Evolutionary conservation across 305 asterid genomes (phyloP), one percentile per base, ranked within the genome.

Genomic region (Galium porrigens): DNA sequence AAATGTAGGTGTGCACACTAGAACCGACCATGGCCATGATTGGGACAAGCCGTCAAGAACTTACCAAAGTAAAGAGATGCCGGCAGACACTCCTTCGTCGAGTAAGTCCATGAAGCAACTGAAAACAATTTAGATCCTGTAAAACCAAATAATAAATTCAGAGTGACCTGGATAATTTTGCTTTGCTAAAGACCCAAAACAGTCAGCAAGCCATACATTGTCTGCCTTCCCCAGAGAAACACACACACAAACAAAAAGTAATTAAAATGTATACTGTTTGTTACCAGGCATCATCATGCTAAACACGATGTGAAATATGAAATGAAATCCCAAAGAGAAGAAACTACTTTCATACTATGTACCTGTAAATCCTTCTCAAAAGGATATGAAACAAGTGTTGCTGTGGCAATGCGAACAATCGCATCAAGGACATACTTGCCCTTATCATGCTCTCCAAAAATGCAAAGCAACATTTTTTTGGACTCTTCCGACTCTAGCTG

Each of bases 311-410:
- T 52, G 36, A 32, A 25, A 25, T 33, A 32, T 32, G 17, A 70
- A 48, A 46, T 34, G 20, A 55, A 32, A n/a, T n/a, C n/a, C n/a
- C n/a, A n/a, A 34, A 25, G 9, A 18, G 36, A n/a, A 32, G 63
- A n/a, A 69, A 49, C 14, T 37, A 65, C 33, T 49, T 61, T 49
- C 15, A 66, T 12, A 53, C 33, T 36, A 39, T 66, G 58, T 74
- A 89, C 98, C 94, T 87, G 96, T 86, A 92, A 80, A 77, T 85
- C 80, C 79, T 83, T 92, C 86, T 92, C 99, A 69, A 96, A 96
- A 46, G 95, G 95, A 80, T 84, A 92, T 58, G 96, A 89, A 72
- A 84, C 82, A 77, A 92, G 85, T 68, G 85, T 74, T 63, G 71
- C 74, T 70, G 79, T 79, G 27, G 95, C 79, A 71, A 92, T 82